Evolutionary conservation across 768 basidiomycete species (phyloP).

Genomic region (Tulasnella sp.): DNA sequence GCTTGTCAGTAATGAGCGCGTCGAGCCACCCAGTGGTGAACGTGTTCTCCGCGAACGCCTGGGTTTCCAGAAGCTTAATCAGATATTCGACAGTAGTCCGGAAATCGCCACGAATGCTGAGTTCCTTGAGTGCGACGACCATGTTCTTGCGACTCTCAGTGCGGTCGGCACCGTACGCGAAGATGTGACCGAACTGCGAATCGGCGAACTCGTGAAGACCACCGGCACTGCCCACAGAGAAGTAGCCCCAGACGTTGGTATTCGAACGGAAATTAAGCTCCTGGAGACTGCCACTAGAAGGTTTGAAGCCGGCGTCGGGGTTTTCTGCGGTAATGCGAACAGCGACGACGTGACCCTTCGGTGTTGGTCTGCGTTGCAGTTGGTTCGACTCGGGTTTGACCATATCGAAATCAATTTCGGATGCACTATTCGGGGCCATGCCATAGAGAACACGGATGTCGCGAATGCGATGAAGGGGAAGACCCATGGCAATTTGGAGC

Average conservation of each 20-base stretch:
- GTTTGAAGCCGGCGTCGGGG: constrained; percentile 99
- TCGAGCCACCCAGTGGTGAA: constrained; percentile 99
- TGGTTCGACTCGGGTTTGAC: constrained; percentile 73
- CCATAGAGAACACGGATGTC: constrained; percentile 95
- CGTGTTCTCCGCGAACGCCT: constrained; percentile 92
- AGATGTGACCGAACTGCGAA: constrained; percentile 98
- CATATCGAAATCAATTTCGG: constrained; percentile 96
- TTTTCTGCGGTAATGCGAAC: constrained; percentile 99
- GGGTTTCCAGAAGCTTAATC: constrained; percentile 91
- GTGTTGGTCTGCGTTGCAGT: constrained; percentile 86
- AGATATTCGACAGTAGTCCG: constrained; percentile 97
- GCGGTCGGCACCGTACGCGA: constrained; percentile 95
- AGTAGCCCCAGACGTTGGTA: constrained; percentile 99
- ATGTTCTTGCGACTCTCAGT: constrained; percentile 95
- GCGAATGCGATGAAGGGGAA: constrained; percentile 87
- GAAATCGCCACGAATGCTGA: constrained; percentile 98
- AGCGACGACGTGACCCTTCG: constrained; percentile 97
- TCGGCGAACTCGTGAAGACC: constrained; percentile 98
- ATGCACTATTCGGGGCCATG: constrained; percentile 74
- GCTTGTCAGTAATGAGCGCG: constrained; percentile 88
- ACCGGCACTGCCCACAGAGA: constrained; percentile 90
- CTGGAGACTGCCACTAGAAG: constrained; percentile 90
- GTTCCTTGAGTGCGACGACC: constrained; percentile 96
- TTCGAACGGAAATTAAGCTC: constrained; percentile 99
- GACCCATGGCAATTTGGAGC: constrained; percentile 95